Conservation (phyloP, 2,329 filamentous ascomycete genomes). For the Blastomyces percursus region DNA sequence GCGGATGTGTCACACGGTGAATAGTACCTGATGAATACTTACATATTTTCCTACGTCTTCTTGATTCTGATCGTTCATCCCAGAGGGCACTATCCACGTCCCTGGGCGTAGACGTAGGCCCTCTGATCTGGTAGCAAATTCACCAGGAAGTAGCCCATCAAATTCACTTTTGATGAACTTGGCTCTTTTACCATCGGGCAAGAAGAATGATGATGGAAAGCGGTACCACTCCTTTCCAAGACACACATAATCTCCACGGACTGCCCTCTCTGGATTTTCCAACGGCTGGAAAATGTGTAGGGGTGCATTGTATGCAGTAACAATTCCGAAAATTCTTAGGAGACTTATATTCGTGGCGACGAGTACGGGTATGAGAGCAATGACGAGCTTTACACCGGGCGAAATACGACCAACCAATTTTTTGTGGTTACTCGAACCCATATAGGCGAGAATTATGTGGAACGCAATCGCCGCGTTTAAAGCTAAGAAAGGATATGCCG, state of each 20-base stretch:
- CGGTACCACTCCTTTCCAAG: constrained; percentile 98
- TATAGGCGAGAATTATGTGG: constrained; percentile 64
- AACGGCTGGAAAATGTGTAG: constrained; percentile 48
- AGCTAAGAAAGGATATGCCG: constrained; percentile 79
- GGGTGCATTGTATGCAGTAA: constrained; percentile 75
- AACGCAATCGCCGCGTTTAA: constrained; percentile 78
- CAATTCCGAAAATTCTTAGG: constrained; percentile 63
- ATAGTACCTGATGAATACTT: constrained; percentile 21
- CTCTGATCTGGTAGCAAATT: constrained; percentile 64
- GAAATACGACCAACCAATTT: constrained; percentile 61
- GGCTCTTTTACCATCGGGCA: constrained; percentile 70
- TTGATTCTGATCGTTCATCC: constrained; percentile 85
- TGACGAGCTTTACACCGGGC: constrained; percentile 57
- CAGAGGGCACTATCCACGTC: constrained; percentile 68
- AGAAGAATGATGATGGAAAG: constrained; percentile 84
- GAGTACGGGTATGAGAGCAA: constrained; percentile 51
- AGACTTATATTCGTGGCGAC: constrained; percentile 55
- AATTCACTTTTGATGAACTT: constrained; percentile 92
- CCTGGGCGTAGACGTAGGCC: constrained; percentile 67
- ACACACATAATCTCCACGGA: constrained; percentile 61
- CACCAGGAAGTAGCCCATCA: constrained; percentile 73
- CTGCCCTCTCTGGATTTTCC: constrained; percentile 42
- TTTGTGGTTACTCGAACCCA: constrained; percentile 60
- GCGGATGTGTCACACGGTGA: constrained; percentile 8
- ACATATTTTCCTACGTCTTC: constrained; percentile 84